Percentiles rank a stretch among this genome's conserved stretches.
Conservation (phyloP, 805 yeast species). For the Candida glaebosa region DNA sequence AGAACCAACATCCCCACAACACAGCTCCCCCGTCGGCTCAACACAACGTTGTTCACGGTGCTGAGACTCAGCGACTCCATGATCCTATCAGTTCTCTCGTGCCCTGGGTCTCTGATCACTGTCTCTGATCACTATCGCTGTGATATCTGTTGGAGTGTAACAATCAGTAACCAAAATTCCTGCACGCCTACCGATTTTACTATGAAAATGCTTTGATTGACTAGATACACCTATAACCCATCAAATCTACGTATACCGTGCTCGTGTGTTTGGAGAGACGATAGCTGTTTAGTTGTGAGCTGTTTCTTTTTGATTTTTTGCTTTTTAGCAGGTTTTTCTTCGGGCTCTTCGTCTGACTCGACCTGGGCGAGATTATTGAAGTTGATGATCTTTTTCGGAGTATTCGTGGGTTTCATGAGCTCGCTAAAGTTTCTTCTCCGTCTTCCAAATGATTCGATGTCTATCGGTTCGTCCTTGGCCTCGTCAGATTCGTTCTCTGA, state of each 20-base stretch:
- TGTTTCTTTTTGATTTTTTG: slow-evolving; percentile 29
- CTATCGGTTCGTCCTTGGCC: slow-evolving; percentile 4
- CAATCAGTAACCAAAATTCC: background rate
- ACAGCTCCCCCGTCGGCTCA: slow-evolving; percentile 36
- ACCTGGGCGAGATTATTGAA: slow-evolving; percentile 16
- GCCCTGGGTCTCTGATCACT: background rate
- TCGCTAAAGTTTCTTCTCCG: slow-evolving; percentile 7
- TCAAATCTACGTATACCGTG: slow-evolving; percentile 68
- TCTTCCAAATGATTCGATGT: slow-evolving; percentile 4
- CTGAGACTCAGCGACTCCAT: slow-evolving; percentile 29
- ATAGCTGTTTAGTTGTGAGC: slow-evolving; percentile 43
- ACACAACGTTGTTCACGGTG: slow-evolving; percentile 35
- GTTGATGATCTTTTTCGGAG: slow-evolving; percentile 14
- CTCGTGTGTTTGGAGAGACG: slow-evolving; percentile 49
- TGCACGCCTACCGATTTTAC: background rate
- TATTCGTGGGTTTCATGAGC: slow-evolving; percentile 12
- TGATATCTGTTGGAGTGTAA: background rate
- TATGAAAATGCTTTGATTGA: no score
- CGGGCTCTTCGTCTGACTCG: slow-evolving; percentile 8
- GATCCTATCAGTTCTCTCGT: background rate
- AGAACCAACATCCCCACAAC: slow-evolving; percentile 35
- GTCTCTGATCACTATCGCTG: background rate
- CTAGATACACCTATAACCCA: slow-evolving; percentile 36
- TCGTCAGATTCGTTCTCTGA: slow-evolving; percentile 1
- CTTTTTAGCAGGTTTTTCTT: slow-evolving; percentile 22